Base-by-base conservation (phyloP, 345 rosid genomes). In the Syzygium aqueum region DNA sequence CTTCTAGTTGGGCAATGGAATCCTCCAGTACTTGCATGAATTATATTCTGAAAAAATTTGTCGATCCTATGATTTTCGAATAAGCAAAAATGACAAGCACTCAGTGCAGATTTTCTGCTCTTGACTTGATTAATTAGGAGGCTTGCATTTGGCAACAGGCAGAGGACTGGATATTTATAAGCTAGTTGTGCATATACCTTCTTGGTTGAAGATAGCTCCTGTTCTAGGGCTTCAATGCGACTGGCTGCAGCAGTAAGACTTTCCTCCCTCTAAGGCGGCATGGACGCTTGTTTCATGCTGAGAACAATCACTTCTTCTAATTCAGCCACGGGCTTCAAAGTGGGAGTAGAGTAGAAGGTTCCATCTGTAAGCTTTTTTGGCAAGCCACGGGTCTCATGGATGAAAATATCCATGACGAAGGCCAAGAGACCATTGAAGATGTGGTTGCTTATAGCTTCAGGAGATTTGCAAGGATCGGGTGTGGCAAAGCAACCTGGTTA, bases 221-320 rank as follows among this genome's bases (percentile, higher is more conserved):
- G 84, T 88, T 95, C 98, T 19, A 97, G 93, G 85, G 84, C 84
- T 51, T 89, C 86, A 53, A 94, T 93, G 17, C 95, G 95, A 85
- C 57, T 87, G 15, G 95, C 61, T 3, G 98, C 94, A 89, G 93
- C 90, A 43, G 90, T 92, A 78, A 97, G 88, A 94, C 92, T 89
- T 90, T 92, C 95, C 91, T 95, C 94, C 80, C 93, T 97, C 90
- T 94, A 95, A 7, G 91, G 89, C 28, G 95, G 90, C 90, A 93
- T 51, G 5, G 88, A 17, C 17, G 63, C 85, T 27, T 92, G 90
- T 85, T 90, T 93, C 1, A 7, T 53, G 51, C 85, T 65, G 19
- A 95, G 89, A 59, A 77, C 84, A 40, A 84, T 92, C 57, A 93
- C 90, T 87, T 93, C 94, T 85, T 97, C 98, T 53, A 95, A 84